These are phyloP conservation scores for Avena eriantha DNA, from an alignment of 176 grass and related monocot species.

Conservation along the genomic window DNA sequence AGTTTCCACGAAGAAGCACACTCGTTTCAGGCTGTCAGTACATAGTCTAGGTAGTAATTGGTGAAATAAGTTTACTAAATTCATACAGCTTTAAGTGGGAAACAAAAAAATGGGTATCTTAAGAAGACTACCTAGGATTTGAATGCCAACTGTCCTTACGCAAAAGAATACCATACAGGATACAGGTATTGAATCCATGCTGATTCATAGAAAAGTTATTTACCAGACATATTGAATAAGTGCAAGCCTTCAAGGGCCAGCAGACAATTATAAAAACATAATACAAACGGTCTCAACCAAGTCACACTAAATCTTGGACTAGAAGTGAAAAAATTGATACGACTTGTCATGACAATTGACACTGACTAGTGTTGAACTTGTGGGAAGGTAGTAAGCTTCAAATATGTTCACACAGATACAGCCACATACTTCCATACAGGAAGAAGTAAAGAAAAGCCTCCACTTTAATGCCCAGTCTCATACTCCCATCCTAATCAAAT, in stretches of 20 bases:
- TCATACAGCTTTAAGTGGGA: background rate
- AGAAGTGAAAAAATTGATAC: background rate
- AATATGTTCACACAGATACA: background rate
- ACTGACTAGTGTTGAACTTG: background rate
- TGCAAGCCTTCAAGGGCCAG: conserved; percentile 8
- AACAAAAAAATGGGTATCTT: background rate
- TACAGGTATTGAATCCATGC: background rate
- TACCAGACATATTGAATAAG: background rate
- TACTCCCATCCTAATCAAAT: conserved; percentile 1
- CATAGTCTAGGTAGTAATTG: background rate
- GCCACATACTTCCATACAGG: background rate
- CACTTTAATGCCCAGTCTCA: background rate
- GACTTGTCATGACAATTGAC: background rate
- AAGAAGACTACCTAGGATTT: background rate
- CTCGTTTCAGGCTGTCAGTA: background rate
- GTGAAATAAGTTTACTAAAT: background rate
- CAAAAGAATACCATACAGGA: background rate
- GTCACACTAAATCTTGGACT: background rate
- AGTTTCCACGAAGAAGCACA: background rate
- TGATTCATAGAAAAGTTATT: background rate
- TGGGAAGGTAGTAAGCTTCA: background rate
- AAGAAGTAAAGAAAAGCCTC: conserved; percentile 1
- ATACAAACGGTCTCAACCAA: background rate
- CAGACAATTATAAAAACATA: background rate
- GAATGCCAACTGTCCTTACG: background rate